These are phyloP conservation scores for Leccinum variicolor DNA, from an alignment of 768 basidiomycete species.

Conservation along the genomic window DNA sequence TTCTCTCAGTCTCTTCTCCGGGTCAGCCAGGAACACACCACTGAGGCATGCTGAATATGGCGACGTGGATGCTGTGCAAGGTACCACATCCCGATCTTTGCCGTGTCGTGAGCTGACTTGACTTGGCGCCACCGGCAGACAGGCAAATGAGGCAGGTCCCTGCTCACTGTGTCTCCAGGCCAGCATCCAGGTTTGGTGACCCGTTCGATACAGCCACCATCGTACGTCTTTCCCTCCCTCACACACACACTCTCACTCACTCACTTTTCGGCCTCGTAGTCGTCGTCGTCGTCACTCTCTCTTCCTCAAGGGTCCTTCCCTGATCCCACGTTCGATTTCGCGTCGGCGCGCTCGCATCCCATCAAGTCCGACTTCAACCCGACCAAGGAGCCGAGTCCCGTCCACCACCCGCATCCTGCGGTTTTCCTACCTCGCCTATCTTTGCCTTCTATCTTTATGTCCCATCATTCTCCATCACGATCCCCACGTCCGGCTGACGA, in stretches of 20 bases:
- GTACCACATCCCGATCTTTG: conserved; percentile 14
- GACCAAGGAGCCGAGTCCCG: conserved; percentile 34
- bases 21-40: conserved; percentile 3
- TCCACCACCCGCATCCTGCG: conserved; percentile 39
- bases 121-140: conserved; percentile 8
- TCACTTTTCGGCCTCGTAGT: conserved; percentile 13
- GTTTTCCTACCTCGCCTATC: conserved; percentile 25
- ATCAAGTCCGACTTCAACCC: conserved; percentile 31
- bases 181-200: conserved; percentile 15
- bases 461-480: conserved; percentile 14
- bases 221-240: conserved; percentile 15
- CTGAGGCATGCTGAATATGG: conserved; percentile 9
- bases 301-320: not conserved
- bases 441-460: conserved; percentile 19
- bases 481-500: conserved; percentile 16
- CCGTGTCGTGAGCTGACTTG: not conserved
- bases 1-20: conserved; percentile 28
- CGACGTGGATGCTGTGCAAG: conserved; percentile 22
- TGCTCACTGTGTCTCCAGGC: conserved; percentile 9
- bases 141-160: conserved; percentile 12
- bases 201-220: conserved; percentile 20
- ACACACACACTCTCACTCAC: conserved; percentile 12
- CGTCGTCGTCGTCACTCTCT: too few species aligned
- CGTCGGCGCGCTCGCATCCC: conserved; percentile 23
- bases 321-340: conserved; percentile 2